phyloP scores from a whole-genome alignment of 2,329 filamentous ascomycete species.

The Cyphellophora attinorum region DNA sequence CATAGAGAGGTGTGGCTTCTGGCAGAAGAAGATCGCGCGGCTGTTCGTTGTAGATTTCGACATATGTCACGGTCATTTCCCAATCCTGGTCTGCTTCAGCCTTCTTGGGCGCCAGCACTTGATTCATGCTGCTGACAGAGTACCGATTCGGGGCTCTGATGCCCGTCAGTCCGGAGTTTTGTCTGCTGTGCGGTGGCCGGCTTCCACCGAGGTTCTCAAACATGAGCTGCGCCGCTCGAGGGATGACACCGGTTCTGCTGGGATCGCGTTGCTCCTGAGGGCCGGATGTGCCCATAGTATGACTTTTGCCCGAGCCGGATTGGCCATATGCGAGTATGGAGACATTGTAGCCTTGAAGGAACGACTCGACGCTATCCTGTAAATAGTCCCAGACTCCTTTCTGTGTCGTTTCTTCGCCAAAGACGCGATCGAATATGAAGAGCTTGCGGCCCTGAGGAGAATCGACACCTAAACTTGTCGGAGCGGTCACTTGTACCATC shows the following conservation, averaged over 20 bases:
- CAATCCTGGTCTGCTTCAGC: constrained; percentile 60
- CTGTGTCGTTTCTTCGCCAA: constrained; percentile 71
- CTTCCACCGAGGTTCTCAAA: constrained; percentile 74
- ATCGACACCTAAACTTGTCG: constrained; percentile 79
- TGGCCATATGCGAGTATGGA: constrained; percentile 95
- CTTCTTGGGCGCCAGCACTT: constrained; percentile 29
- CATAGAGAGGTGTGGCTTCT: constrained; percentile 57
- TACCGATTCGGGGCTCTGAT: constrained; percentile 73
- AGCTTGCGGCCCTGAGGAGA: constrained; percentile 86
- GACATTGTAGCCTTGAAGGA: constrained; percentile 95
- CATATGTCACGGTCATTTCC: constrained; percentile 88
- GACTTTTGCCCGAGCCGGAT: constrained; percentile 94
- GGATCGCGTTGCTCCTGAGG: constrained; percentile 64
- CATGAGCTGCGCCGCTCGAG: constrained; percentile 72
- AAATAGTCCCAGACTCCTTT: constrained; percentile 93
- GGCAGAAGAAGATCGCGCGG: constrained; percentile 80
- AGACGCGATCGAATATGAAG: constrained; percentile 95
- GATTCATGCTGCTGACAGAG: constrained; percentile 48
- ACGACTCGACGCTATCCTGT: constrained; percentile 77
- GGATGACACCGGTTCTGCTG: constrained; percentile 83
- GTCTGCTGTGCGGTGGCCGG: constrained; percentile 43
- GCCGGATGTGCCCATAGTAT: constrained; percentile 95
- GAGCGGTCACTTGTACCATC: constrained; percentile 80
- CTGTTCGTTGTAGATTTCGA: constrained; percentile 97
- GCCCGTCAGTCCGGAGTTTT: constrained; percentile 54